phyloP scores from a whole-genome alignment of 371 early-diverging fungal species.

The Rhizopus sp. region DNA sequence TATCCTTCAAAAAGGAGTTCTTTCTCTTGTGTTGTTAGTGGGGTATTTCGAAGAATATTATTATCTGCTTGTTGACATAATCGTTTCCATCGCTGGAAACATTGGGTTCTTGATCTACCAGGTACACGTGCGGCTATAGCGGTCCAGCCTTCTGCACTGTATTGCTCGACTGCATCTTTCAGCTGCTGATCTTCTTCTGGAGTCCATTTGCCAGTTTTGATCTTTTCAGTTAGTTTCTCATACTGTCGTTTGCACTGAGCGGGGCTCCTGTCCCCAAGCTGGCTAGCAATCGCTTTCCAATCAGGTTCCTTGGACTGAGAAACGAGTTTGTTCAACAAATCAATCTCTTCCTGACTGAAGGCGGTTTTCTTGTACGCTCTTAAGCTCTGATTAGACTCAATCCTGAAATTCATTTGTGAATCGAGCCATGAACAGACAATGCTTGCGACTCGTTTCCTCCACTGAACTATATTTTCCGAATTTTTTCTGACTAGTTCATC shows the following conservation, averaged over 20 bases:
- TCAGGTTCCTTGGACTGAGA: not conserved
- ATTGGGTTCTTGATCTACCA: constrained; percentile 18
- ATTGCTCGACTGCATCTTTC: constrained; percentile 1
- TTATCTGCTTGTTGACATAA: constrained; percentile 8
- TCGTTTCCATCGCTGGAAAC: constrained; percentile 29
- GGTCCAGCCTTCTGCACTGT: constrained; percentile 21
- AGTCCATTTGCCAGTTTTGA: constrained; percentile 16
- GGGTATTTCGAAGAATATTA: not conserved
- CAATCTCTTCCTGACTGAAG: no score
- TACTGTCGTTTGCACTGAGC: constrained; percentile 28
- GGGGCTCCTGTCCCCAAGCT: constrained; percentile 12
- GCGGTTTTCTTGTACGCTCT: no score
- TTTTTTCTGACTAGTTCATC: constrained; percentile 12
- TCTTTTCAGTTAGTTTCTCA: constrained; percentile 3
- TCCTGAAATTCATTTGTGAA: not conserved
- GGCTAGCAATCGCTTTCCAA: constrained; percentile 17
- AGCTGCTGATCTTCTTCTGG: constrained; percentile 27
- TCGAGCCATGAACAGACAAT: constrained; percentile 24
- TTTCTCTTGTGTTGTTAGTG: constrained; percentile 33
- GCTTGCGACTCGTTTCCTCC: constrained; percentile 27
- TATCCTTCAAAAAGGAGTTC: constrained; percentile 36
- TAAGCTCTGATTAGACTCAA: not conserved
- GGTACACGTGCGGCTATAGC: constrained; percentile 12
- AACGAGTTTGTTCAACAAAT: not conserved
- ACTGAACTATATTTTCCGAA: constrained; percentile 20